Conservation (phyloP, 164 flowering plant species). For the Vitis cinerea region DNA sequence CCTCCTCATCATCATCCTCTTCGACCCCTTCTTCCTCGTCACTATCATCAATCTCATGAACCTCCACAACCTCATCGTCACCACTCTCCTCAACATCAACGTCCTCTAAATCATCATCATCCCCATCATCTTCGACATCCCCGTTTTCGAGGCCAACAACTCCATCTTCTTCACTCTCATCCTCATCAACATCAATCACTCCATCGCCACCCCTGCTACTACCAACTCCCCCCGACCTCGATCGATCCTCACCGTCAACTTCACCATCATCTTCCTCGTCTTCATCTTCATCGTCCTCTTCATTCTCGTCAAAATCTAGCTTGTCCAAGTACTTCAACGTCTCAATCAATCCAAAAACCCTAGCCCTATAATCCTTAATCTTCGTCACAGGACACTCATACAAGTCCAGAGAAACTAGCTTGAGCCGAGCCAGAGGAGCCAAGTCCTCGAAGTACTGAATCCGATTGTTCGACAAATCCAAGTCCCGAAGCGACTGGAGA, state of each 20-base stretch:
- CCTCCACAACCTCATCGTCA: slow-evolving; percentile 67
- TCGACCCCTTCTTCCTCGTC: slow-evolving; percentile 65
- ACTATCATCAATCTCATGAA: slow-evolving; percentile 59
- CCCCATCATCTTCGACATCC: slow-evolving; percentile 59
- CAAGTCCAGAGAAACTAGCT: slow-evolving; percentile 77
- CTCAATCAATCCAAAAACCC: slow-evolving; percentile 82
- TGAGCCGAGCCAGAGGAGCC: slow-evolving; percentile 67
- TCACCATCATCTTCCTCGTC: slow-evolving; percentile 89
- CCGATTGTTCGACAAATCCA: slow-evolving; percentile 86
- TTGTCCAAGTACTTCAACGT: slow-evolving; percentile 85
- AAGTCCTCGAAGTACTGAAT: slow-evolving; percentile 75
- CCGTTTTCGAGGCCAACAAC: slow-evolving; percentile 1
- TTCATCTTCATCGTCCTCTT: slow-evolving; percentile 89
- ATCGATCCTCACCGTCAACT: slow-evolving; percentile 71
- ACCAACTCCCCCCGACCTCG: slow-evolving; percentile 44
- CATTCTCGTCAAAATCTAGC: slow-evolving; percentile 86
- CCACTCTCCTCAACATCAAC: slow-evolving; percentile 63
- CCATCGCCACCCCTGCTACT: slow-evolving; percentile 34
- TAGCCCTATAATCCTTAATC: slow-evolving; percentile 73
- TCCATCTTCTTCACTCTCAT: slow-evolving; percentile 27
- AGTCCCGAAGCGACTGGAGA: slow-evolving; percentile 67
- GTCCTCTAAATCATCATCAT: slow-evolving; percentile 62
- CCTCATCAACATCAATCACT: slow-evolving; percentile 76
- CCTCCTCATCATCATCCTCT: slow-evolving; percentile 44
- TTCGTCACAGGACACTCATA: slow-evolving; percentile 93